Conservation (phyloP, 2,329 filamentous ascomycete species). For the Dothistroma septosporum region DNA sequence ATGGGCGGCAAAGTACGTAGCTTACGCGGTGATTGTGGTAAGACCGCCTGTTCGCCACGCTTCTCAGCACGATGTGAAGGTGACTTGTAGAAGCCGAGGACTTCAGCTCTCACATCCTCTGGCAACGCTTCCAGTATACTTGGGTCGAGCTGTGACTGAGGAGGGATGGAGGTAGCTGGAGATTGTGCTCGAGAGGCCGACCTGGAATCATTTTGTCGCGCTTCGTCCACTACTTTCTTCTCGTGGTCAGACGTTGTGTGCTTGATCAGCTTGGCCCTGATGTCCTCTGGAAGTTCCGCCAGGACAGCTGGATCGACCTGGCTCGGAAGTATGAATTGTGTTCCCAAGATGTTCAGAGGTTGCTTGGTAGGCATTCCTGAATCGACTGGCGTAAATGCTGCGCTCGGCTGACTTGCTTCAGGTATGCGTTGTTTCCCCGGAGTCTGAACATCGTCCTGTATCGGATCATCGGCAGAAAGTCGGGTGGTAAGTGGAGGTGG, state of each 20-base stretch:
- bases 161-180: conserved; percentile 42
- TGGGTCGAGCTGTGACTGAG: conserved; percentile 76
- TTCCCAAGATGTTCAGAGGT: conserved; percentile 74
- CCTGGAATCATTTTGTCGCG: conserved; percentile 23
- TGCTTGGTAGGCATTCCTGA: conserved; percentile 53
- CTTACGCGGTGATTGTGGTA: conserved; percentile 53
- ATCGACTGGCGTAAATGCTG: conserved; percentile 35
- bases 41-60: conserved; percentile 33
- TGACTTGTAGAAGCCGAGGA: conserved; percentile 65
- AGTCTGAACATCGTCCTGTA: conserved; percentile 46
- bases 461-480: conserved; percentile 36
- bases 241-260: conserved; percentile 40
- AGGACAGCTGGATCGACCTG: conserved; percentile 79
- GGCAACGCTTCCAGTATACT: conserved; percentile 81
- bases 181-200: conserved; percentile 23
- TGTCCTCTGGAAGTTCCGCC: conserved; percentile 77
- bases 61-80: conserved; percentile 34
- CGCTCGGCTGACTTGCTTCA: conserved; percentile 30
- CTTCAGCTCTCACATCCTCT: conserved; percentile 77
- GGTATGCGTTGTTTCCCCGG: conserved; percentile 31
- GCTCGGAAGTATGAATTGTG: conserved; percentile 85
- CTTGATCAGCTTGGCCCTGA: conserved; percentile 68
- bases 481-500: conserved; percentile 11
- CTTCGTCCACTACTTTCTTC: conserved; percentile 1
- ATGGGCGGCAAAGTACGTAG: conserved; percentile 49